phyloP scores from a whole-genome alignment of 768 basidiomycete genomes.

The Pisolithus microcarpus region DNA sequence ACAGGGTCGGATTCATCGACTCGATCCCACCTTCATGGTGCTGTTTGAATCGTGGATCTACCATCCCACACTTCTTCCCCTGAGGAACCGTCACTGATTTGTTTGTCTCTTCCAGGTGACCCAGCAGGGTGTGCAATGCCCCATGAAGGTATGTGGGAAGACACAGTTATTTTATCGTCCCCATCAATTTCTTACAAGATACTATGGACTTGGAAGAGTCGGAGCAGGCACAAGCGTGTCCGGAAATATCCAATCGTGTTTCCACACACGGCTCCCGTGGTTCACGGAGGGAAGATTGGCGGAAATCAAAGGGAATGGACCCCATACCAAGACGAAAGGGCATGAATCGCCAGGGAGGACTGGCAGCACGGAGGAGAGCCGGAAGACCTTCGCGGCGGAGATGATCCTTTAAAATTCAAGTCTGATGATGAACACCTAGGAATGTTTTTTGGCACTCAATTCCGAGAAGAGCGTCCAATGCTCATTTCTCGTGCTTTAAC shows the following conservation, averaged over 20 bases:
- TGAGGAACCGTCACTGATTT: slow-evolving; percentile 10
- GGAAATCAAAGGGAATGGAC: slow-evolving; percentile 67
- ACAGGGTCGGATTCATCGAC: slow-evolving; percentile 8
- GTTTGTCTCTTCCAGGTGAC: slow-evolving; percentile 12
- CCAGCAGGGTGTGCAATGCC: slow-evolving; percentile 4
- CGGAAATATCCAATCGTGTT: slow-evolving; percentile 34
- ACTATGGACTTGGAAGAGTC: slow-evolving; percentile 48
- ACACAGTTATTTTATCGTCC: background rate
- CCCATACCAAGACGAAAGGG: slow-evolving; percentile 43
- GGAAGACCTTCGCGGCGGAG: slow-evolving; percentile 68
- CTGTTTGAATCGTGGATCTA: no score
- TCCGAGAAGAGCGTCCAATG: no score
- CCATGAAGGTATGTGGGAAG: slow-evolving; percentile 17
- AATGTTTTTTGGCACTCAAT: no score
- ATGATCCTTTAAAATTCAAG: slow-evolving; percentile 26
- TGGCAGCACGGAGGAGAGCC: slow-evolving; percentile 56
- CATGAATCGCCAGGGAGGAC: slow-evolving; percentile 61
- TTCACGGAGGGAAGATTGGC: slow-evolving; percentile 77
- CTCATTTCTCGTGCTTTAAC: no score
- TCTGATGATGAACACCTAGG: no score
- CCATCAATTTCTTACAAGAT: slow-evolving; percentile 24
- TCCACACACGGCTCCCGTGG: slow-evolving; percentile 80
- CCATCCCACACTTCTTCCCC: background rate
- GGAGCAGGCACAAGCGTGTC: slow-evolving; percentile 9
- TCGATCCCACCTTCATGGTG: background rate